These are phyloP conservation scores for Spongispora temasekensis DNA, from an alignment of 1,284 basidiomycete species.

Conservation along the genomic window DNA sequence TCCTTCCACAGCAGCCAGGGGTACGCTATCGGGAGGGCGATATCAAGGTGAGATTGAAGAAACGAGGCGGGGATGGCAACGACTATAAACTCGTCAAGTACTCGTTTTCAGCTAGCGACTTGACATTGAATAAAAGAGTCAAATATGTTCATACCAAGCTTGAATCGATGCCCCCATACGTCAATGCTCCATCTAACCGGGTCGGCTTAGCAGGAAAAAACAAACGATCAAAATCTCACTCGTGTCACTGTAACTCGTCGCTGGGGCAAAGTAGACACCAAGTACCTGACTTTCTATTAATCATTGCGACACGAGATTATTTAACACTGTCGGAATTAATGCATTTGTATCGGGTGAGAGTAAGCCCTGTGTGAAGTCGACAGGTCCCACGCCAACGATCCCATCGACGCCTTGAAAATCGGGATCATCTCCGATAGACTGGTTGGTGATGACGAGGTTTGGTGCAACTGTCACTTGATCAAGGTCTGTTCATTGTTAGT, in stretches of 20 bases:
- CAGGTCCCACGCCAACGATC: constrained; percentile 30
- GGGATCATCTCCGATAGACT: constrained; percentile 25
- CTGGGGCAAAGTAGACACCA: constrained; percentile 27
- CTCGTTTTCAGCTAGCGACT: too few relatives aligned
- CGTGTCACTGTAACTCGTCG: constrained; percentile 15
- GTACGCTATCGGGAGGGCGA: too few relatives aligned
- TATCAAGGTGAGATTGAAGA: too few relatives aligned
- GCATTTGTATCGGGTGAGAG: constrained; percentile 5
- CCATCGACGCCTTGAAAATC: constrained; percentile 22
- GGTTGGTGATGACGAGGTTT: constrained; percentile 21
- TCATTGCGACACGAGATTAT: constrained; percentile 25
- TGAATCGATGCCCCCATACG: constrained; percentile 26
- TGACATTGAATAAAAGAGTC: not conserved
- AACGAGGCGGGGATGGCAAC: too few relatives aligned
- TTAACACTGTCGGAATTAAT: constrained; percentile 28
- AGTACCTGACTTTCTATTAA: constrained; percentile 20
- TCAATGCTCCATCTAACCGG: constrained; percentile 28
- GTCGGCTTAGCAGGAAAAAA: not conserved
- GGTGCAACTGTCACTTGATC: constrained; percentile 24
- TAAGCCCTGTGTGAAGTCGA: constrained; percentile 19
- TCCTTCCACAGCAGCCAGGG: too few relatives aligned
- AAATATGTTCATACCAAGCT: constrained; percentile 21
- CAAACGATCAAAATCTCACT: constrained; percentile 13
- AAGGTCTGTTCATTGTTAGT: constrained; percentile 15
- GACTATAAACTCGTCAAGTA: too few relatives aligned